Conservation (phyloP, 108 stramenopile genomes). For the Nitzschia inconspicua region DNA sequence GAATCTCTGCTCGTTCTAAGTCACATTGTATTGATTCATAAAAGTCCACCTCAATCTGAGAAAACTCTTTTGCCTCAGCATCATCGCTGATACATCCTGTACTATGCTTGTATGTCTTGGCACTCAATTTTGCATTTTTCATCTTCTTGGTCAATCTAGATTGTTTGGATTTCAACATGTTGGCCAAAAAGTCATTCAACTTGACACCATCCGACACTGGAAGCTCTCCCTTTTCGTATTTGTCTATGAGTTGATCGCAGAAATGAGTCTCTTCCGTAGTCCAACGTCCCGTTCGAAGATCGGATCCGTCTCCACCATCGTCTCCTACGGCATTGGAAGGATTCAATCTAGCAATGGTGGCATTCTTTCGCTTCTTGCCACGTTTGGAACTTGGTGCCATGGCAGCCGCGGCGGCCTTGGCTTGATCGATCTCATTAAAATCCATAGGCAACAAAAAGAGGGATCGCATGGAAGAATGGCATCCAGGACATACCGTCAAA, state of each 20-base stretch:
- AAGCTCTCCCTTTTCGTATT: slow-evolving; percentile 64
- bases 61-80: slow-evolving; percentile 51
- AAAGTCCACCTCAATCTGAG: slow-evolving; percentile 62
- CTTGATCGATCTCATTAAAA: slow-evolving; percentile 52
- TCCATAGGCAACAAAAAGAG: slow-evolving; percentile 44
- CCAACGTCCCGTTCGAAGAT: slow-evolving; percentile 78
- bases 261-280: slow-evolving; percentile 72
- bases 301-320: slow-evolving; percentile 20
- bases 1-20: slow-evolving; percentile 73
- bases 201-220: slow-evolving; percentile 73
- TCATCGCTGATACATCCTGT: slow-evolving; percentile 38
- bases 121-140: slow-evolving; percentile 83
- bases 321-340: slow-evolving; percentile 20
- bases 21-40: slow-evolving; percentile 52
- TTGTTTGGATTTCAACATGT: slow-evolving; percentile 87
- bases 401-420: slow-evolving; percentile 39
- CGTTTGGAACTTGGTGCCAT: slow-evolving; percentile 39
- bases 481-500: slow-evolving; percentile 29
- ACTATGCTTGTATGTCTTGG: slow-evolving; percentile 45
- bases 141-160: slow-evolving; percentile 90
- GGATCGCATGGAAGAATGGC: slow-evolving; percentile 10
- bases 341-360: slow-evolving; percentile 50
- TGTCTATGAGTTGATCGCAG: slow-evolving; percentile 70
- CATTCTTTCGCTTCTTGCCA: slow-evolving; percentile 54
- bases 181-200: slow-evolving; percentile 80